Percentiles rank a stretch among this genome's conserved stretches.
These are phyloP conservation scores for Cryphonectria japonica DNA, from an alignment of 2,329 filamentous ascomycete species.

Conservation along the genomic window DNA sequence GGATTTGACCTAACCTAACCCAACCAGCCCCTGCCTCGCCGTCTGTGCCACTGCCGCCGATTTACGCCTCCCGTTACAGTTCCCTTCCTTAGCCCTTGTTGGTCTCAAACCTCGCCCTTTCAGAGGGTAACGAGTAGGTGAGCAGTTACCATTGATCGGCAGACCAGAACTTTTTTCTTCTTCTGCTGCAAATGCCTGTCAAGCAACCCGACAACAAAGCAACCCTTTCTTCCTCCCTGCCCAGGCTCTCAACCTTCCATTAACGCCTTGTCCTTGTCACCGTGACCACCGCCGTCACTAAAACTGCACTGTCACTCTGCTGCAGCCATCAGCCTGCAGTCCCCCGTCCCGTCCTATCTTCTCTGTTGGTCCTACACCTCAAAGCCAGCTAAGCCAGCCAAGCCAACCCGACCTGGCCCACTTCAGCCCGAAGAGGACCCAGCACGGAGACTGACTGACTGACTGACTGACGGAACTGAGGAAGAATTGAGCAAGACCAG, in stretches of 20 bases:
- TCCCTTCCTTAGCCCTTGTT: background rate
- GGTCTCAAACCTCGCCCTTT: background rate
- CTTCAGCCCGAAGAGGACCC: background rate
- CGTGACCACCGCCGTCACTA: background rate
- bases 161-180: background rate
- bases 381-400: background rate
- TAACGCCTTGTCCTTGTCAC: background rate
- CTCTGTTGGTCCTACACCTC: constrained; percentile 1
- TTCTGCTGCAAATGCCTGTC: background rate
- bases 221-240: background rate
- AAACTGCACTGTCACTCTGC: constrained; percentile 7
- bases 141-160: background rate
- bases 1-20: background rate
- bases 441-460: background rate
- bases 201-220: background rate
- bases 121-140: background rate
- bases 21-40: background rate
- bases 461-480: background rate
- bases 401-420: background rate
- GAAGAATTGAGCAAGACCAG: constrained; percentile 17
- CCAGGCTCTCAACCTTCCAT: background rate
- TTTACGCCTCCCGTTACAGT: background rate
- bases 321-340: constrained; percentile 16
- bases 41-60: background rate
- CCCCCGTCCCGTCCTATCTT: background rate